A percentile compares a stretch with the other conserved stretches of the same genome.
phyloP scores from a whole-genome alignment of 768 basidiomycete genomes.

The Tricholoma flavovirens region DNA sequence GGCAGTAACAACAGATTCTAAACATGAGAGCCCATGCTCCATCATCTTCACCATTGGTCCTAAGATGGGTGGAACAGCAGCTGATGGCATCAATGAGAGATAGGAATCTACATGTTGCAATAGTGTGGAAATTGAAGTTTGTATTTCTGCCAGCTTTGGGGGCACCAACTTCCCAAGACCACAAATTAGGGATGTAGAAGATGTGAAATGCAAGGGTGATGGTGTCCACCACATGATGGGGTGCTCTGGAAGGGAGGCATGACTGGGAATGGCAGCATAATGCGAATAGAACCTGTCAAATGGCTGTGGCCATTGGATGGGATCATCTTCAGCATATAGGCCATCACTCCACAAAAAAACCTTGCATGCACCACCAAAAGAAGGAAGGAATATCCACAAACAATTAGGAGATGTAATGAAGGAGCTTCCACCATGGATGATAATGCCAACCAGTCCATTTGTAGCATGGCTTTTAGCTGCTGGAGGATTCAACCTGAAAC shows the following conservation, averaged over 20 bases:
- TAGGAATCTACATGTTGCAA: not conserved
- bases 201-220: not conserved
- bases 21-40: not conserved
- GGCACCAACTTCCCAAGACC: not conserved
- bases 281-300: not conserved
- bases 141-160: not conserved
- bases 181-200: not conserved
- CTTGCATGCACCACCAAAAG: not conserved
- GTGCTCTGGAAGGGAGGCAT: not conserved
- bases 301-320: not conserved
- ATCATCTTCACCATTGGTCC: conserved; percentile 1
- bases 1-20: not conserved
- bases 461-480: not conserved
- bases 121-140: not conserved
- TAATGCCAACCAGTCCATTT: not conserved
- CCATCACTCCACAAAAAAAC: not conserved
- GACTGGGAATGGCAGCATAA: not conserved
- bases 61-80: not conserved
- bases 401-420: not conserved
- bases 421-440: not conserved
- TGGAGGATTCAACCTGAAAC: not conserved
- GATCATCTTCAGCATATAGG: not conserved
- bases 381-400: not conserved
- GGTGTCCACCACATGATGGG: not conserved
- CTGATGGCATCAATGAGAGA: not conserved